A percentile compares a stretch with the other conserved stretches of the same genome.
These are phyloP conservation scores for Alternaria sp. DNA, from an alignment of 2,329 filamentous ascomycete genomes.

Conservation along the genomic window DNA sequence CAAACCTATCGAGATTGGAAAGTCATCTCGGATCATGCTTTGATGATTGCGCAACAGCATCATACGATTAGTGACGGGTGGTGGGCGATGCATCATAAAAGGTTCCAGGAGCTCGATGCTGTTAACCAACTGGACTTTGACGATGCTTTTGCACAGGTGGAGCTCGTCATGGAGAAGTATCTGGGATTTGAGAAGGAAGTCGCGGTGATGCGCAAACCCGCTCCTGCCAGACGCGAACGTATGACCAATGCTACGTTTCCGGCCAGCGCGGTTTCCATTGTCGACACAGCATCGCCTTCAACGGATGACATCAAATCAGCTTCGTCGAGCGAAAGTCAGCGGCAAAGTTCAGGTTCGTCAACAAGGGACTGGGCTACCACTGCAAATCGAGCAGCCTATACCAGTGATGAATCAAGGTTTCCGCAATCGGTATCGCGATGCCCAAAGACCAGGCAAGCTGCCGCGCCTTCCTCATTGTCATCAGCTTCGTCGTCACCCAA, in stretches of 20 bases:
- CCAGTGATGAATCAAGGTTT: neutral
- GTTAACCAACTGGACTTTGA: neutral
- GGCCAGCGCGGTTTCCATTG: neutral
- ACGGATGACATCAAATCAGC: accelerated
- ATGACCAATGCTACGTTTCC: neutral
- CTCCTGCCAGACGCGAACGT: neutral
- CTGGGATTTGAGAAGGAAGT: neutral
- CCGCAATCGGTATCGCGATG: too few species aligned
- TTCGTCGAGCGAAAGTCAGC: neutral
- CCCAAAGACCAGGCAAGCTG: neutral
- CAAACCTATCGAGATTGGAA: neutral
- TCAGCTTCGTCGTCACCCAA: neutral
- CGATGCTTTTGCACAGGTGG: neutral
- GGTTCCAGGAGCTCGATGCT: neutral
- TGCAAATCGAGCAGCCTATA: accelerated
- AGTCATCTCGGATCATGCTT: neutral
- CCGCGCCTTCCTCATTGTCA: neutral
- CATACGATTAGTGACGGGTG: neutral
- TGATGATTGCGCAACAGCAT: neutral
- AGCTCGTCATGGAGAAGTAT: neutral
- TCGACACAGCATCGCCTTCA: too few species aligned
- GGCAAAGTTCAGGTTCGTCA: neutral
- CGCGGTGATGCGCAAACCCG: neutral
- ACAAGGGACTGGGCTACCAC: too few species aligned
- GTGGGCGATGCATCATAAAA: neutral